Conservation (phyloP, 2,329 filamentous ascomycete species). For the Madurella fahalii region DNA sequence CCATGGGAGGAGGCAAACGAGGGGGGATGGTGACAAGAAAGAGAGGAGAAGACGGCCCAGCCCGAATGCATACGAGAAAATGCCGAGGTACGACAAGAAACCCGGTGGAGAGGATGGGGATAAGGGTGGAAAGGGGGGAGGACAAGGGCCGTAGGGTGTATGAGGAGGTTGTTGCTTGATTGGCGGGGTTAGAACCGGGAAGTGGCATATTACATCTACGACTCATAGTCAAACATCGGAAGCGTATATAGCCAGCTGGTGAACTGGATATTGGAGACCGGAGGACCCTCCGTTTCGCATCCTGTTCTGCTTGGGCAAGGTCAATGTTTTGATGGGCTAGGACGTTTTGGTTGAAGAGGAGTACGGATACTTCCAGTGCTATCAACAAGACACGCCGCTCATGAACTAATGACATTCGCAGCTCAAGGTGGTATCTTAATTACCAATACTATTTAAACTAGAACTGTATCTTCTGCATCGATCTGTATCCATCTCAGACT, state of each 20-base stretch:
- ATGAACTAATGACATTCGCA: no score
- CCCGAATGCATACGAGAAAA: constrained; percentile 78
- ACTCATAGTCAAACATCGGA: not conserved
- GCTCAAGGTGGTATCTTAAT: no score
- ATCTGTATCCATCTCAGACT: no score
- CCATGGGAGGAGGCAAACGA: constrained; percentile 30
- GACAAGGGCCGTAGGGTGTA: not conserved
- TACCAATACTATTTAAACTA: no score
- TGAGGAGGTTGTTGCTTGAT: not conserved
- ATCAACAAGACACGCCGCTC: no score
- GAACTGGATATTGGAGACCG: no score
- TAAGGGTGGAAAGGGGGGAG: constrained; percentile 5
- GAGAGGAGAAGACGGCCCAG: constrained; percentile 55
- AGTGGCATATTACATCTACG: not conserved
- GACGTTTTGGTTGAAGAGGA: no score
- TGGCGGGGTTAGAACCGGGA: not conserved
- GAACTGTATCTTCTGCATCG: no score
- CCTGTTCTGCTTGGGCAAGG: no score
- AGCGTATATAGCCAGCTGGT: not conserved
- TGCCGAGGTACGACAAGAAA: constrained; percentile 51
- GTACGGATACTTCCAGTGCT: no score
- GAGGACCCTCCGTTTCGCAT: no score
- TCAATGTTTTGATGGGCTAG: no score
- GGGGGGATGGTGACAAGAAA: constrained; percentile 37
- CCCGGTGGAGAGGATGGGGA: constrained; percentile 10